Base-by-base conservation (phyloP, 75 land plant genomes). In the Sequoia sempervirens region DNA sequence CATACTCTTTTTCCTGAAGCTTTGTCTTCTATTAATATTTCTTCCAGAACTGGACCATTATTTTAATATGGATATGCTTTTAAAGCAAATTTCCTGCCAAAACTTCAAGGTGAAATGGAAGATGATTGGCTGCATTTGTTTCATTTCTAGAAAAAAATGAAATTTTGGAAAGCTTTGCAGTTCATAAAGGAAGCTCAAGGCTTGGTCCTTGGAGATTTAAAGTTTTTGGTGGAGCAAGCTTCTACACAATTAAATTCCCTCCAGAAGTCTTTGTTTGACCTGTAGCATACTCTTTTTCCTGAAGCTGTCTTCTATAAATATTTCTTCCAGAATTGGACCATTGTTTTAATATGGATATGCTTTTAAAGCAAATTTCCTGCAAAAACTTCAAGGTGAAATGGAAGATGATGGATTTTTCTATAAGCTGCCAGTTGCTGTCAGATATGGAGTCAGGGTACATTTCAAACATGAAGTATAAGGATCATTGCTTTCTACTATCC, bases 241-340 rank as follows among this genome's bases (percentile, higher is more conserved):
- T 83, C 84, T 32, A 74, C 85, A 56, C 86, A 86, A 58, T 72
- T 86, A 64, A 79, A 43, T 66, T 72, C 87, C 47, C 81, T 86
- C 8, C 87, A 84, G 64, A 83, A 80, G 75, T 79, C 87, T 50
- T 79, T 86, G 46, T 85, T 85, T 50, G 79, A 82, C 54, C 78
- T 86, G 15, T 86, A 86, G 87, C 87, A 86, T 43, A 43, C 87
- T 9, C 50, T 86, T 18, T 79, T 85, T 50, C 87, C 87, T 8
- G 84, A 84, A 37, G 87, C 43, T 86, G 79, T 79, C 81, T 75
- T 56, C 87, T 58, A 70, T 86, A n/a, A 84, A 86, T 23, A 26
- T 86, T 69, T 86, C 87, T 30, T 80, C 87, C 81, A 40, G 87
- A 86, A 43, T 70, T 86, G 75, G 86, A 84, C 56, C 79, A 75